These are phyloP conservation scores for Chlamydomonas eustigma DNA, from an alignment of 139 green algal species.

Conservation along the genomic window DNA sequence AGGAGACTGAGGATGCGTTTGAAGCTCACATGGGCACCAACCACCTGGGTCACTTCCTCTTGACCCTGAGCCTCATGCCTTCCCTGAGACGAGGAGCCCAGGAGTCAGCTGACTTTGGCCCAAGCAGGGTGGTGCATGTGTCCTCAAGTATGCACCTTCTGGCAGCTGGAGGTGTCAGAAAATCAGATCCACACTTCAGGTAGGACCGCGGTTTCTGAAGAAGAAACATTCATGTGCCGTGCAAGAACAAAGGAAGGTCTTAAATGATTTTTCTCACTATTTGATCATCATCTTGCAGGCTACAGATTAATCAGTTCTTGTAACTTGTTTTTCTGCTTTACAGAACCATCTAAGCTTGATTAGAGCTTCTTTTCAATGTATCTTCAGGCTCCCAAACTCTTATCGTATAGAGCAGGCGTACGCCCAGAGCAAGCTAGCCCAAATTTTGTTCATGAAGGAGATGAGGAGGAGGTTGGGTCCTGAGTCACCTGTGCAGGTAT, in stretches of 20 bases:
- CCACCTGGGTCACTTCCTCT: slow-evolving; percentile 75
- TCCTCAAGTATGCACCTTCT: slow-evolving; percentile 24
- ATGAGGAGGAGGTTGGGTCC: slow-evolving; percentile 34
- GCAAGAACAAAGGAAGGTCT: too few species aligned
- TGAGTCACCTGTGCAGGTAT: not conserved
- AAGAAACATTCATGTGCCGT: too few species aligned
- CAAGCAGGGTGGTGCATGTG: slow-evolving; percentile 59
- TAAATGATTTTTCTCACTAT: too few species aligned
- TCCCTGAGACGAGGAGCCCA: slow-evolving; percentile 30
- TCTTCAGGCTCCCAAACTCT: not conserved
- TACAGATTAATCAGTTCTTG: too few species aligned
- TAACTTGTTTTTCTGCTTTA: too few species aligned
- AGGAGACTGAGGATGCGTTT: slow-evolving; percentile 64
- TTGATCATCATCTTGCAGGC: too few species aligned
- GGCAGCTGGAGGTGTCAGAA: not conserved
- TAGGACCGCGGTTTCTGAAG: too few species aligned
- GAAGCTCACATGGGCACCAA: slow-evolving; percentile 81
- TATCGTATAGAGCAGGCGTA: slow-evolving; percentile 56
- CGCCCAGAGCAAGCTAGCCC: slow-evolving; percentile 71
- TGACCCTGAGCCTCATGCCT: slow-evolving; percentile 56
- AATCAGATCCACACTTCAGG: slow-evolving; percentile 5
- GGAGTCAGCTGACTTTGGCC: not conserved
- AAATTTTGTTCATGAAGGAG: slow-evolving; percentile 56
- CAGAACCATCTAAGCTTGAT: not conserved
- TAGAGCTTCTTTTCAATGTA: not conserved